phyloP scores from a whole-genome alignment of 805 yeast genomes.

The Brettanomyces anomalus region DNA sequence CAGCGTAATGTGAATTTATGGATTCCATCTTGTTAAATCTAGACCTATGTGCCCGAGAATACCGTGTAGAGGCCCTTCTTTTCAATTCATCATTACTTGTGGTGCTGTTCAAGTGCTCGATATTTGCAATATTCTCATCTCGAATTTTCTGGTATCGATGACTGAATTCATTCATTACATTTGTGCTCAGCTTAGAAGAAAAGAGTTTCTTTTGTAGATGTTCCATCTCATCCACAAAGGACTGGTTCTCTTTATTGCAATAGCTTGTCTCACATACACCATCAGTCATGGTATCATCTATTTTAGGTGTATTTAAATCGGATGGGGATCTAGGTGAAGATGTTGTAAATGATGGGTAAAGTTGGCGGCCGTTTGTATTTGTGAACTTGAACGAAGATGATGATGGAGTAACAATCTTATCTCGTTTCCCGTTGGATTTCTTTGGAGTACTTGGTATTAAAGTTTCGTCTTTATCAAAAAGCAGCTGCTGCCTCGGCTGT shows the following conservation, averaged over 20 bases:
- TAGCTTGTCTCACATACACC: constrained; percentile 19
- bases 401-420: constrained; percentile 13
- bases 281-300: constrained; percentile 7
- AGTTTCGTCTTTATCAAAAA: background rate
- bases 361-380: constrained; percentile 20
- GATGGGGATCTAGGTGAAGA: constrained; percentile 4
- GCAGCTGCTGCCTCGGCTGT: background rate
- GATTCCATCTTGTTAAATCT: constrained; percentile 43
- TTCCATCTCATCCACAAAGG: constrained; percentile 22
- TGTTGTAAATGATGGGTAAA: constrained; percentile 18
- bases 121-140: constrained; percentile 16
- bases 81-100: constrained; percentile 16
- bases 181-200: constrained; percentile 36
- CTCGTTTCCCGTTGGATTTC: background rate
- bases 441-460: background rate
- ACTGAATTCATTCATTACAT: constrained; percentile 37
- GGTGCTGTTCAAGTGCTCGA: constrained; percentile 17
- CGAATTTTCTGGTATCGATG: constrained; percentile 32
- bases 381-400: constrained; percentile 21
- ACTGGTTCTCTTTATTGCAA: constrained; percentile 20
- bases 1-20: constrained; percentile 39
- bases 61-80: constrained; percentile 27
- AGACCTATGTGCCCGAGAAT: constrained; percentile 36
- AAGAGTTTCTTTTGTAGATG: constrained; percentile 35
- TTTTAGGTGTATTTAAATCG: background rate